A percentile compares a stretch with the other conserved stretches of the same genome.
Conservation (phyloP, 2,329 filamentous ascomycete genomes). For the Fusarium luffae region DNA sequence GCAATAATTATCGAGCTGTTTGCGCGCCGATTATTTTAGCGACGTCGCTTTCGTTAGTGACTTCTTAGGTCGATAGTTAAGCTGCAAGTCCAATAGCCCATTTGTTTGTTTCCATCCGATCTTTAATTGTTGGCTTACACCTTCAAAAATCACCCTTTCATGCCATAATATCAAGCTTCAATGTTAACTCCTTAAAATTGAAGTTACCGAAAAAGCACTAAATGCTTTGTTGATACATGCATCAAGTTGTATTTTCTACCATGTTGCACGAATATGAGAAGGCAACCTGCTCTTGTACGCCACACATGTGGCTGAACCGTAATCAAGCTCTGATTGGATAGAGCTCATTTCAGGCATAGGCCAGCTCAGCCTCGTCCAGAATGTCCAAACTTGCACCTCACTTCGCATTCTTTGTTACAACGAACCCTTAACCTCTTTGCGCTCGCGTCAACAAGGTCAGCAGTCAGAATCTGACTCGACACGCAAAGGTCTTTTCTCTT, state of each 20-base stretch:
- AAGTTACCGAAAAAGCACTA: not conserved
- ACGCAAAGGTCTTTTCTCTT: slow-evolving; percentile 23
- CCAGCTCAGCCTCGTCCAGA: slow-evolving; percentile 42
- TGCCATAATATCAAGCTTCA: not conserved
- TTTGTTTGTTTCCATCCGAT: not conserved
- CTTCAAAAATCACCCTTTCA: not conserved
- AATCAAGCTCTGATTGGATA: slow-evolving; percentile 30
- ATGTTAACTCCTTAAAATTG: not conserved
- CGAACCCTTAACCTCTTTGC: slow-evolving; percentile 20
- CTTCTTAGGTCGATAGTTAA: not conserved
- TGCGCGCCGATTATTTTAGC: not conserved
- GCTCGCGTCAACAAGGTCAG: slow-evolving; percentile 37
- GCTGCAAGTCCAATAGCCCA: not conserved
- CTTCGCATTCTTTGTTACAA: slow-evolving; percentile 18
- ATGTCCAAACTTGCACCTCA: slow-evolving; percentile 37
- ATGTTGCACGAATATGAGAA: not conserved
- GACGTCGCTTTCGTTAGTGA: not conserved
- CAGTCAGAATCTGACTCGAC: slow-evolving; percentile 34
- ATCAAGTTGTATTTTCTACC: not conserved
- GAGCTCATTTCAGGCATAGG: slow-evolving; percentile 7
- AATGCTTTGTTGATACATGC: not conserved
- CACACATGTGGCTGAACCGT: slow-evolving; percentile 9
- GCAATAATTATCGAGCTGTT: not conserved
- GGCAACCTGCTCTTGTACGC: not conserved
- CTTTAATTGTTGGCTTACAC: not conserved